phyloP scores from a whole-genome alignment of 164 flowering plant species.

The Magnolia sinica region DNA sequence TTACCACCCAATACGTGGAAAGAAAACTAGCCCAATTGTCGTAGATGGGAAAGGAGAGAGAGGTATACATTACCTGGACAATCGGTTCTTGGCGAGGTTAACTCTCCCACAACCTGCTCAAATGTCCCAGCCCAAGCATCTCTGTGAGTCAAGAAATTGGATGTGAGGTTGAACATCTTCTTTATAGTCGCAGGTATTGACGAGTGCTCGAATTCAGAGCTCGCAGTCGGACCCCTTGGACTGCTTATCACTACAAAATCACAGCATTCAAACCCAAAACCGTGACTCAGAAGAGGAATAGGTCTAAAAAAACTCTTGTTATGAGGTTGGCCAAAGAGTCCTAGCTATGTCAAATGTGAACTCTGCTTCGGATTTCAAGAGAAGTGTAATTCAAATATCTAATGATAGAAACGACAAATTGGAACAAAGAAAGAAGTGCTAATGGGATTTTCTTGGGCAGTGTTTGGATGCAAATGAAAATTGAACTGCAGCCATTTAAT shows the following conservation, averaged over 20 bases:
- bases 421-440: no score
- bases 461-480: no score
- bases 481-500: no score
- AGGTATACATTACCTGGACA: constrained; percentile 28
- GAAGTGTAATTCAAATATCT: no score
- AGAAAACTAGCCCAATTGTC: constrained; percentile 18
- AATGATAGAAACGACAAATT: no score
- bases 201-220: constrained; percentile 89
- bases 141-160: constrained; percentile 86
- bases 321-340: neutral
- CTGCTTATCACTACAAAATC: constrained; percentile 55
- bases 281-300: neutral
- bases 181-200: constrained; percentile 91
- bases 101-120: constrained; percentile 59
- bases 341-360: neutral
- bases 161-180: constrained; percentile 84
- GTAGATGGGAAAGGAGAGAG: neutral
- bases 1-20: constrained; percentile 54
- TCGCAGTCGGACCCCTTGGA: constrained; percentile 70
- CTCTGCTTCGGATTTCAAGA: neutral
- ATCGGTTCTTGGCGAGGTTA: constrained; percentile 65
- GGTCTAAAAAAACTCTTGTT: neutral
- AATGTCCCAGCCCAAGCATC: constrained; percentile 99
- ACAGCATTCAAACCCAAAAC: neutral
- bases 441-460: no score